Base-by-base conservation (phyloP, 2,329 filamentous ascomycete species). In the Fusarium algeriense region DNA sequence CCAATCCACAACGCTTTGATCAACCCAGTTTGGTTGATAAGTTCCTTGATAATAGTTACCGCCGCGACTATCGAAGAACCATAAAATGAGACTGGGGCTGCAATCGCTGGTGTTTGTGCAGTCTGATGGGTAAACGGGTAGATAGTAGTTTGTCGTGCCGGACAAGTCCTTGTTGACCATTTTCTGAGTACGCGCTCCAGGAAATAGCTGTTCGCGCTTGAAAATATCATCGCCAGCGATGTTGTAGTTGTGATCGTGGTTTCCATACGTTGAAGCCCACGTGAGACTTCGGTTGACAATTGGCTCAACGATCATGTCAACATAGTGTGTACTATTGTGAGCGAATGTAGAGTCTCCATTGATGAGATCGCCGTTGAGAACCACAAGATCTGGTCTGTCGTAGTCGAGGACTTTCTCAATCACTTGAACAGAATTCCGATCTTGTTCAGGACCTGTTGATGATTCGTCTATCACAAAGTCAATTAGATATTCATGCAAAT, bases 311-410 rank as follows among this genome's bases (percentile, higher is more conserved):
- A 91, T 85, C 71, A 85, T 79, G 70, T 92, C 88, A 6, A 92
- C 62, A 58, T 91, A 90, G 10, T 79, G 73, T 0, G 87, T 89
- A 59, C 76, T 78, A 73, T 91, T 91, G 7, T 85, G 80, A 7
- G 83, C 62, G 65, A 82, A 87, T 1, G 85, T 86, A 61, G 90
- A 89, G 64, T 93, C 91, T 41, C 91, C 91, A 0, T 91, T 91
- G 59, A 92, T 90, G 6, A 93, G 82, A 73, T 93, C 92, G 17
- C 92, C 91, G 59, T 93, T 93, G 32, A 93, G 79, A 1, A 93
- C 87, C 1, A 91, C 90, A 0, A 93, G 83, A 41, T 89, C 83
- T 0, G 88, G 86, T 0, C 77, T 73, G 63, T 93, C 91, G 1
- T 77, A 79, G 38, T 88, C 83, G 3, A 93, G 84, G 9, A 93